These are phyloP conservation scores for Fonsecaea erecta DNA, from an alignment of 2,329 filamentous ascomycete species.

Conservation along the genomic window DNA sequence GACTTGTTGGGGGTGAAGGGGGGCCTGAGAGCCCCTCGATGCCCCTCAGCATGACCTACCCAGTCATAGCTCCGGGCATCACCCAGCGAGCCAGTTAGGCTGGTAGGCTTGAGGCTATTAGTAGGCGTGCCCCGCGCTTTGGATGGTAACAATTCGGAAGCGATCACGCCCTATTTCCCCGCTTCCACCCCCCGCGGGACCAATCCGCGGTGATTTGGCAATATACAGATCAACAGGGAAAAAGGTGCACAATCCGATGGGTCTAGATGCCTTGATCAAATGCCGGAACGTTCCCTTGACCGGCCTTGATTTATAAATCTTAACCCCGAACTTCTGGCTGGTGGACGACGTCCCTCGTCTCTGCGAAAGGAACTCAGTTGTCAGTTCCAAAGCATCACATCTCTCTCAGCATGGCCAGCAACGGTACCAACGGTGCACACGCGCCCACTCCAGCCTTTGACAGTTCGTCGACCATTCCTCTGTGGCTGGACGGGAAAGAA, in stretches of 20 bases:
- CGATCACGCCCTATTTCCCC: not conserved
- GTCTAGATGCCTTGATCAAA: constrained; percentile 5
- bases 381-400: not conserved
- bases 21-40: not conserved
- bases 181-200: not conserved
- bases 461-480: constrained; percentile 42
- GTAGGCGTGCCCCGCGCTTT: not conserved
- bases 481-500: constrained; percentile 52
- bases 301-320: not conserved
- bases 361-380: not conserved
- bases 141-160: not conserved
- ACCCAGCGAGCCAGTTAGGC: no score
- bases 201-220: not conserved
- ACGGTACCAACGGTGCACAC: constrained; percentile 26
- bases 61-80: no score
- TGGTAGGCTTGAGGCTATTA: no score
- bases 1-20: no score
- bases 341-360: not conserved
- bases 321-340: not conserved
- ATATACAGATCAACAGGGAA: not conserved
- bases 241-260: constrained; percentile 12
- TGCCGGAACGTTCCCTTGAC: constrained; percentile 9
- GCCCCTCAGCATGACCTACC: not conserved
- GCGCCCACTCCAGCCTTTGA: constrained; percentile 32
- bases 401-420: constrained; percentile 23